These are phyloP conservation scores for Sonneratia caseolaris DNA, from an alignment of 345 rosid species.

Conservation along the genomic window DNA sequence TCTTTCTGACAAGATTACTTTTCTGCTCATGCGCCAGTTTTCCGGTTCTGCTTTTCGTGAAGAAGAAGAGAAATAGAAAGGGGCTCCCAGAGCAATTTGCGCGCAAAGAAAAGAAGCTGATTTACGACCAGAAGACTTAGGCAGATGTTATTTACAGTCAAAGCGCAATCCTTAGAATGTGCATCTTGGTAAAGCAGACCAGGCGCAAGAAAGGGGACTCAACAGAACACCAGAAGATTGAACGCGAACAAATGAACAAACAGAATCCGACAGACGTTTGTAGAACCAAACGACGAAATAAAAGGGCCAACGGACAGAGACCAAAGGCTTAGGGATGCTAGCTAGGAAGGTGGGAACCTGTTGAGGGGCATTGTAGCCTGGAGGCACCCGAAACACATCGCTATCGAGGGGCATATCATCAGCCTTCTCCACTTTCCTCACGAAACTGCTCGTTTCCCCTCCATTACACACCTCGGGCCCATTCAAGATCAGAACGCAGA, in stretches of 20 bases:
- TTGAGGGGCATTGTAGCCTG: conserved; percentile 83
- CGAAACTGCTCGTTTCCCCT: conserved; percentile 55
- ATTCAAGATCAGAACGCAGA: conserved; percentile 31
- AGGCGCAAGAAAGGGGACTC: not conserved
- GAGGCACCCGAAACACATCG: conserved; percentile 59
- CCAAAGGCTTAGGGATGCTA: too few relatives aligned
- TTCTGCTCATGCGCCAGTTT: too few relatives aligned
- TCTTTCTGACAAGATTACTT: too few relatives aligned
- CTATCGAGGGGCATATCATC: conserved; percentile 71
- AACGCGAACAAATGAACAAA: too few relatives aligned
- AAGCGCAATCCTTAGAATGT: not conserved
- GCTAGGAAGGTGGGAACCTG: conserved; percentile 34
- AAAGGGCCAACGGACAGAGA: not conserved
- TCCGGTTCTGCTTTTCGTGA: too few relatives aligned
- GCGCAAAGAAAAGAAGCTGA: too few relatives aligned
- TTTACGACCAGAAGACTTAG: too few relatives aligned
- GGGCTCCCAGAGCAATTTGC: too few relatives aligned
- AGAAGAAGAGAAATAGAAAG: too few relatives aligned
- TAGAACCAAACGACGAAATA: not conserved
- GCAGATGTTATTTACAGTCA: not conserved
- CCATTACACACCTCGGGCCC: conserved; percentile 41
- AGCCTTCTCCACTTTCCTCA: conserved; percentile 41
- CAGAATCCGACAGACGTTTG: not conserved
- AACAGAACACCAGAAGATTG: not conserved
- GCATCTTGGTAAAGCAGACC: not conserved